Evolutionary conservation across 768 basidiomycete species (phyloP).

Genomic region (Postia placenta): DNA sequence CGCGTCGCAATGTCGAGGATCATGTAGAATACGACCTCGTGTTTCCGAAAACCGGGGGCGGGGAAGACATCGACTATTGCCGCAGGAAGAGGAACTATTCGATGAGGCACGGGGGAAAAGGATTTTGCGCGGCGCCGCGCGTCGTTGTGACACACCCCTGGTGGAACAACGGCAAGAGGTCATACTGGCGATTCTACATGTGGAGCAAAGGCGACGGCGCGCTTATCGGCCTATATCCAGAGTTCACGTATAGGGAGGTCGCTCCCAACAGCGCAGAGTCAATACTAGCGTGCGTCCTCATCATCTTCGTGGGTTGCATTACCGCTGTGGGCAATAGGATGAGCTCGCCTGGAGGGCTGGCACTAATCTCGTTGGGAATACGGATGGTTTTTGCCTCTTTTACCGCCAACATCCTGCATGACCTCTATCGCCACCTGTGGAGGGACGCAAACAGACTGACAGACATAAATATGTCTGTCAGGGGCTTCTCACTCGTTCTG

Average conservation of each 20-base stretch:
- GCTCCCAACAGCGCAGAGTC: conserved; percentile 48
- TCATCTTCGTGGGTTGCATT: not conserved
- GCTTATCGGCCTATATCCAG: conserved; percentile 42
- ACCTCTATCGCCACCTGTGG: conserved; percentile 42
- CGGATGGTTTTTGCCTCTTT: conserved; percentile 25
- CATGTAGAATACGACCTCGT: conserved; percentile 37
- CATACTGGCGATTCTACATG: conserved; percentile 50
- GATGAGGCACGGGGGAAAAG: conserved; percentile 26
- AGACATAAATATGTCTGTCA: conserved; percentile 29
- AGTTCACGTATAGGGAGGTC: conserved; percentile 37
- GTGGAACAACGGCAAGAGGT: conserved; percentile 42
- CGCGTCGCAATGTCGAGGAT: conserved; percentile 39
- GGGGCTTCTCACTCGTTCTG: conserved; percentile 29
- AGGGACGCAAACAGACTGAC: conserved; percentile 31
- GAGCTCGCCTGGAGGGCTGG: not conserved
- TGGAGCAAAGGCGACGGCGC: conserved; percentile 55
- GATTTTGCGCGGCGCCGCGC: conserved; percentile 42
- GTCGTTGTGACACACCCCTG: conserved; percentile 52
- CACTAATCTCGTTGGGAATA: conserved; percentile 12
- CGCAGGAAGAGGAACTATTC: conserved; percentile 37
- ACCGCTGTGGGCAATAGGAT: not conserved
- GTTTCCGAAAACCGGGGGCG: conserved; percentile 61
- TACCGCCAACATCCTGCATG: conserved; percentile 40
- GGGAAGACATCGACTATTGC: conserved; percentile 59
- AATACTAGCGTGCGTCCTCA: conserved; percentile 14